Evolutionary conservation across 805 yeast species (phyloP).

Genomic region (Tanozyma kutaoensis): DNA sequence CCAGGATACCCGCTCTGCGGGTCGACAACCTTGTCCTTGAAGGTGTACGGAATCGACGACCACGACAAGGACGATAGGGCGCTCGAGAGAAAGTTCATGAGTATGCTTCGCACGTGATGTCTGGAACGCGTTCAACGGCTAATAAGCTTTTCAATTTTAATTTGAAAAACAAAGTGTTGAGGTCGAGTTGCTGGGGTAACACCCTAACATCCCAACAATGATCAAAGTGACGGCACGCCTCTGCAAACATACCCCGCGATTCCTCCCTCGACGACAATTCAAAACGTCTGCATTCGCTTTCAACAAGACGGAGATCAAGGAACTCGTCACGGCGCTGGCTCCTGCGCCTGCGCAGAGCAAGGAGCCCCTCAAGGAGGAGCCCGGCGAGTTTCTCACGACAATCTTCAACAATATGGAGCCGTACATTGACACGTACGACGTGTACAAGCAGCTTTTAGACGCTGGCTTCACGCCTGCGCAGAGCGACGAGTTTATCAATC

Average conservation of each 20-base stretch:
- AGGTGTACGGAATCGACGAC: constrained; percentile 41
- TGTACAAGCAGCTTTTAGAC: constrained; percentile 35
- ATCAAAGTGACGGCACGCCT: no score
- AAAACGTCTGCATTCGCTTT: no score
- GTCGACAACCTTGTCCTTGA: constrained; percentile 30
- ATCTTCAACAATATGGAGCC: constrained; percentile 38
- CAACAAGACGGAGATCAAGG: no score
- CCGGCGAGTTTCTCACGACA: constrained; percentile 33
- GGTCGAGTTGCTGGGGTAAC: no score
- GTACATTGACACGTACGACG: constrained; percentile 33
- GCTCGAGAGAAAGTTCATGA: constrained; percentile 59
- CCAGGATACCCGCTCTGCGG: constrained; percentile 9
- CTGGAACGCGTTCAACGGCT: no score
- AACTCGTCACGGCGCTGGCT: no score
- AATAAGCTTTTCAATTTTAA: no score
- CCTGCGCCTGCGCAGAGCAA: no score
- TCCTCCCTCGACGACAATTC: no score
- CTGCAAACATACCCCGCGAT: no score
- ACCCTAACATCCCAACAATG: no score
- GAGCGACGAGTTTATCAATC: constrained; percentile 41
- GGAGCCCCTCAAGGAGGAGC: neutral
- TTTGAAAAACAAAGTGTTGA: no score
- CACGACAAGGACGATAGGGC: constrained; percentile 48
- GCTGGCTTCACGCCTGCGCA: constrained; percentile 54
- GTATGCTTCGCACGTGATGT: neutral